These are phyloP conservation scores for Lactifluus rugatus DNA, from an alignment of 768 basidiomycete genomes.

Conservation along the genomic window DNA sequence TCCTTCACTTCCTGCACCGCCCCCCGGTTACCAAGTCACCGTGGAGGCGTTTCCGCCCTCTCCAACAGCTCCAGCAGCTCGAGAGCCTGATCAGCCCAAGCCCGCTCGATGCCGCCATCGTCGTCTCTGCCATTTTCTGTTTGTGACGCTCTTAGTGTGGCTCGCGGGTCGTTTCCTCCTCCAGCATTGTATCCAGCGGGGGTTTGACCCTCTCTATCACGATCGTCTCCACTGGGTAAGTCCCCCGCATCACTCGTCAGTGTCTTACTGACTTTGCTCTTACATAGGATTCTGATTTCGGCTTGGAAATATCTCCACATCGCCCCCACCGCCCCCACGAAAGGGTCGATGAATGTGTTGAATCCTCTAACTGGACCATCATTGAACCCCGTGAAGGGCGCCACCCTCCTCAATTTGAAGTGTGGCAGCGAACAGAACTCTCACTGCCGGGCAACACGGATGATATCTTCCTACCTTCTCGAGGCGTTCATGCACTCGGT, in stretches of 20 bases:
- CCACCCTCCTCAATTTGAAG: neutral
- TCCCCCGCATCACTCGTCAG: neutral
- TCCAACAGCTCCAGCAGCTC: neutral
- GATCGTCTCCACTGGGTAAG: neutral
- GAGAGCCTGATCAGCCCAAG: neutral
- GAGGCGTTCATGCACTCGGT: neutral
- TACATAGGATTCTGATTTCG: neutral
- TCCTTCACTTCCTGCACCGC: neutral
- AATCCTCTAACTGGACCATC: neutral
- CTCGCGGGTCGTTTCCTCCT: neutral
- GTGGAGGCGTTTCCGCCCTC: neutral
- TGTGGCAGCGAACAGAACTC: conserved; percentile 2
- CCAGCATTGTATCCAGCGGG: neutral
- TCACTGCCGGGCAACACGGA: conserved; percentile 1
- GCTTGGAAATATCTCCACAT: neutral
- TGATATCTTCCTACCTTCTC: conserved; percentile 8
- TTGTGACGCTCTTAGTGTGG: neutral
- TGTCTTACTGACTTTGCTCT: neutral
- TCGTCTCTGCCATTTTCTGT: conserved; percentile 1
- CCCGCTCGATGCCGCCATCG: neutral
- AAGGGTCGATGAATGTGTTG: conserved; percentile 2
- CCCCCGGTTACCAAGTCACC: neutral
- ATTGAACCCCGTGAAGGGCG: neutral
- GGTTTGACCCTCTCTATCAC: neutral
- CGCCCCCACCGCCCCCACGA: neutral